phyloP scores from a whole-genome alignment of 2,329 filamentous ascomycete species.

The Sphaceloma murrayae region DNA sequence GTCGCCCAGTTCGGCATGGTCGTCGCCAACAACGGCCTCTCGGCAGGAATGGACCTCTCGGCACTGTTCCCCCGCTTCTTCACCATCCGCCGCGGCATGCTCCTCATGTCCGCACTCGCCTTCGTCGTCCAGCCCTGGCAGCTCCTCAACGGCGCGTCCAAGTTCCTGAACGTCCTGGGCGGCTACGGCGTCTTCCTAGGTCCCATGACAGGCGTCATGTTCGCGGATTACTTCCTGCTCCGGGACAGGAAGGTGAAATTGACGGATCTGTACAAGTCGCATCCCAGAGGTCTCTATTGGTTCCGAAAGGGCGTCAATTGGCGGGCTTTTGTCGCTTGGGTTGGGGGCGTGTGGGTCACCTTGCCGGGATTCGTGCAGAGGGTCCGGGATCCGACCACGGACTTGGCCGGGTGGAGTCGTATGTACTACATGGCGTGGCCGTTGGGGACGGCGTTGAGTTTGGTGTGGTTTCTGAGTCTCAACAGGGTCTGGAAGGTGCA shows the following conservation, averaged over 20 bases:
- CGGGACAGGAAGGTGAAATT: constrained; percentile 21
- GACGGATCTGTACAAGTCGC: constrained; percentile 21
- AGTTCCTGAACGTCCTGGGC: constrained; percentile 36
- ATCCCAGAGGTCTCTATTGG: constrained; percentile 20
- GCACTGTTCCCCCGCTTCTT: constrained; percentile 42
- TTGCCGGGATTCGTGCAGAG: constrained; percentile 5
- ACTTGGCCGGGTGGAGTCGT: constrained; percentile 1
- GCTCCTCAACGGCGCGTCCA: constrained; percentile 32
- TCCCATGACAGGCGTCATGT: constrained; percentile 32
- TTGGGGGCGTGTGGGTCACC: constrained; percentile 10
- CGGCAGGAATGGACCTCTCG: constrained; percentile 44
- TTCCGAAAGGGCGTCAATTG: constrained; percentile 21
- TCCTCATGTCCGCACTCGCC: constrained; percentile 3
- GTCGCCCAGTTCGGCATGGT: constrained; percentile 43
- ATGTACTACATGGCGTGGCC: constrained; percentile 15
- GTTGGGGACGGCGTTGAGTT: constrained; percentile 9
- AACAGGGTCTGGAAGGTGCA: neutral
- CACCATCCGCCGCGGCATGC: constrained; percentile 26
- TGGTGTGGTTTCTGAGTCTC: constrained; percentile 6
- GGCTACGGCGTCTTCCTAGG: constrained; percentile 36
- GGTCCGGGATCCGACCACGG: constrained; percentile 1
- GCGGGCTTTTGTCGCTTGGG: constrained; percentile 21
- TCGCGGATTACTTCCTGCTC: constrained; percentile 34
- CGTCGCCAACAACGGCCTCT: constrained; percentile 42
- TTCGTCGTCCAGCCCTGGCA: constrained; percentile 30